A percentile compares a stretch with the other conserved stretches of the same genome.
Evolutionary conservation across 805 yeast genomes (phyloP).

Genomic region (Candida odintsovae): DNA sequence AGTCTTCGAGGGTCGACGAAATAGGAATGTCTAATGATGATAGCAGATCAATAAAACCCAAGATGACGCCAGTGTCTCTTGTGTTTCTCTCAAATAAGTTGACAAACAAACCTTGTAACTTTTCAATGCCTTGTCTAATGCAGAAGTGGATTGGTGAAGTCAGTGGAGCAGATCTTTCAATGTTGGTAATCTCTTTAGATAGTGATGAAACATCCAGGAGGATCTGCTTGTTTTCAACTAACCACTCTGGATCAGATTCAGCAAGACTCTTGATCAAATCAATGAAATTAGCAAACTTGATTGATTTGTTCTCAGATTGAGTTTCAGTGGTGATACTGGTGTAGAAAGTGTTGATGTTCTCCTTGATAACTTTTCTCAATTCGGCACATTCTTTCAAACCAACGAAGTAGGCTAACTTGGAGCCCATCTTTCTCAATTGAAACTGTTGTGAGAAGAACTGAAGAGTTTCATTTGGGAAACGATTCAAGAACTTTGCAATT

Average conservation of each 20-base stretch:
- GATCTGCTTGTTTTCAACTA: slow-evolving; percentile 41
- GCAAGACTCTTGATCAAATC: slow-evolving; percentile 56
- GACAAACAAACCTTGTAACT: slow-evolving; percentile 48
- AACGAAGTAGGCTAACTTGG: slow-evolving; percentile 62
- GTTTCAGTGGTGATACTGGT: slow-evolving; percentile 43
- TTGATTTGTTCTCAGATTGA: slow-evolving; percentile 47
- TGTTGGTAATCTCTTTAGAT: slow-evolving; percentile 37
- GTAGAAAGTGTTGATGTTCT: slow-evolving; percentile 44
- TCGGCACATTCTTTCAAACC: slow-evolving; percentile 47
- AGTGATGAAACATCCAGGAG: slow-evolving; percentile 38
- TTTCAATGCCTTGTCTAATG: slow-evolving; percentile 61
- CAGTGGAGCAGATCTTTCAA: slow-evolving; percentile 37
- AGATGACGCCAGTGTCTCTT: slow-evolving; percentile 31
- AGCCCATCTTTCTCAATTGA: slow-evolving; percentile 55
- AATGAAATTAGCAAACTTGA: slow-evolving; percentile 67
- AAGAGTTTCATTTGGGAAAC: slow-evolving; percentile 72
- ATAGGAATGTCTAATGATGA: slow-evolving; percentile 41
- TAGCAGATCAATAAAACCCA: slow-evolving; percentile 38
- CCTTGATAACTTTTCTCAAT: slow-evolving; percentile 50
- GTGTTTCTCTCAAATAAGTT: slow-evolving; percentile 28
- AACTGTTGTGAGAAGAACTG: slow-evolving; percentile 65
- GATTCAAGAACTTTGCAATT: slow-evolving; percentile 74
- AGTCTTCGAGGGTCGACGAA: slow-evolving; percentile 47
- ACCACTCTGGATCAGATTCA: slow-evolving; percentile 51
- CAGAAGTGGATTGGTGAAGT: slow-evolving; percentile 63